Evolutionary conservation across 371 early-diverging fungal species (phyloP), one percentile per base, ranked within the genome.

Genomic region (Mortierella sp.): DNA sequence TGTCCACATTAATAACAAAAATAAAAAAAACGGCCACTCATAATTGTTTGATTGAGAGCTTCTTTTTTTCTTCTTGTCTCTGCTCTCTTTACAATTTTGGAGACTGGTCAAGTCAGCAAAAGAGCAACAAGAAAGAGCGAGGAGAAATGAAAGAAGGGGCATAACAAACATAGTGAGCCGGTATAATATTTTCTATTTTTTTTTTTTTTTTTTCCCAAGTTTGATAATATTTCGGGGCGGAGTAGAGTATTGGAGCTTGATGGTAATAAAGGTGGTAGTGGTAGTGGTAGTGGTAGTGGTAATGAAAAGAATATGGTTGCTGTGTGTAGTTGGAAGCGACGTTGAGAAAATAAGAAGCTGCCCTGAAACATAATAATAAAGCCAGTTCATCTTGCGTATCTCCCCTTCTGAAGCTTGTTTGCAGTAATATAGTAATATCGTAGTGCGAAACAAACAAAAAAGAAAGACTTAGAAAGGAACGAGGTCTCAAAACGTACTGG

Each of bases 401-500:
- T 2, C 28, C 28, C 28, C 28, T 41, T 41, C 13, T 41, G 43
- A 41, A 28, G 28, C 28, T 28, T 28, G 28, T 28, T 28, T 28
- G 28, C 28, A 28, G 28, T 28, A n/a, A 38, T 10, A 65, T 8
- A 19, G 19, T 48, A 48, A 48, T 13, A 48, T 16, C 16, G 19
- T 48, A 28, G 43, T 43, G 15, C 15, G 43, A 43, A 43, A 43
- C 43, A 36, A 38, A 47, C 9, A 45, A 21, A 21, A 36, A 50
- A 28, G n/a, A 47, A 48, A 21, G 52, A 58, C 4, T 10, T 58
- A 72, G 43, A 43, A 53, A 57, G 33, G 38, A 40, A 38, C 24
- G 19, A 19, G 11, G 9, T 43, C 43, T 19, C 19, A 11, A 66
- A 13, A 83, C 86, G 84, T 92, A 90, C 94, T 96, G 72, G 96